Percentiles rank a stretch among this genome's conserved stretches.
These are phyloP conservation scores for Diaporthe sp. DNA, from an alignment of 2,329 filamentous ascomycete species.

Conservation along the genomic window DNA sequence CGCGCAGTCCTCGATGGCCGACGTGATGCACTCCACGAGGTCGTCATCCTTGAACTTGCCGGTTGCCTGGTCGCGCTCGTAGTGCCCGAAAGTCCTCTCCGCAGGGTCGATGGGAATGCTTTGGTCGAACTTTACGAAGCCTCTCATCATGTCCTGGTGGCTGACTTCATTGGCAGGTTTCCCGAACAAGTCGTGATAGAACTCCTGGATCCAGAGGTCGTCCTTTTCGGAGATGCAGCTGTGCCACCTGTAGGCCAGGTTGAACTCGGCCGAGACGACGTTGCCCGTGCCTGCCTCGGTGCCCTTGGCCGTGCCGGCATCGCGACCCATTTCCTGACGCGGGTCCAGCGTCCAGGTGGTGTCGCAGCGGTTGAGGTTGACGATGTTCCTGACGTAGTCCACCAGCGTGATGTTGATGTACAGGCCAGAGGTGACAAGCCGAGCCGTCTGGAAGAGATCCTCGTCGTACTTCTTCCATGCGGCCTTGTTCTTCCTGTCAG, in stretches of 20 bases:
- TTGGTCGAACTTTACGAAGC: slow-evolving; percentile 71
- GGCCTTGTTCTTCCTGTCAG: slow-evolving; percentile 54
- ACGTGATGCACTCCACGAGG: slow-evolving; percentile 75
- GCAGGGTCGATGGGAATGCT: slow-evolving; percentile 73
- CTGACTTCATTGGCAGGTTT: slow-evolving; percentile 67
- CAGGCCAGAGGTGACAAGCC: slow-evolving; percentile 78
- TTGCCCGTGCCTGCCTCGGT: slow-evolving; percentile 82
- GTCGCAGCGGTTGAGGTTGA: slow-evolving; percentile 70
- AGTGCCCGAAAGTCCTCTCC: slow-evolving; percentile 74
- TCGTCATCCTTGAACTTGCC: slow-evolving; percentile 82
- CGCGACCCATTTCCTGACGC: slow-evolving; percentile 72
- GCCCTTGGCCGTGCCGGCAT: slow-evolving; percentile 62
- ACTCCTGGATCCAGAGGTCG: slow-evolving; percentile 81
- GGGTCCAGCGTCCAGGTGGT: slow-evolving; percentile 87
- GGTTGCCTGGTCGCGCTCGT: slow-evolving; percentile 68
- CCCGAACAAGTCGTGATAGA: slow-evolving; percentile 72
- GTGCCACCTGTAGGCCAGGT: slow-evolving; percentile 89
- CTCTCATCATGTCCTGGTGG: slow-evolving; percentile 69
- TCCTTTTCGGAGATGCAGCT: slow-evolving; percentile 80
- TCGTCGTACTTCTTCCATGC: slow-evolving; percentile 79
- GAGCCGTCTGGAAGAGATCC: slow-evolving; percentile 82
- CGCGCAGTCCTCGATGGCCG: slow-evolving; percentile 81
- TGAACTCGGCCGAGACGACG: slow-evolving; percentile 88
- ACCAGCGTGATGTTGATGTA: slow-evolving; percentile 83
- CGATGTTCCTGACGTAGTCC: slow-evolving; percentile 83